These are phyloP conservation scores for Umbelopsis sp. DNA, from an alignment of 192 early-diverging fungal genomes.

Conservation along the genomic window DNA sequence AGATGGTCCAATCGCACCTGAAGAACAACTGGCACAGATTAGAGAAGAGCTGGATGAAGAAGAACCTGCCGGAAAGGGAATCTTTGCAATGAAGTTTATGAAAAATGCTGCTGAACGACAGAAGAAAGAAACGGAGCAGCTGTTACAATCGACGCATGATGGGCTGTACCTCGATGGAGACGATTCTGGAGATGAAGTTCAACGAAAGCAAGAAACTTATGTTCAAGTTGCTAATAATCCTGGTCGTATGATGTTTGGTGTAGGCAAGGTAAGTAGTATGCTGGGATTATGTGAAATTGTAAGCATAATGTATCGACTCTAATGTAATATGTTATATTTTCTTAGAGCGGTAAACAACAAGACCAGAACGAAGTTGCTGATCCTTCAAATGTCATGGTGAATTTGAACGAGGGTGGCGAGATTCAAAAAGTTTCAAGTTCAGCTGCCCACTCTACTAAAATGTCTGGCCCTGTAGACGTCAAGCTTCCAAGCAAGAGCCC, in stretches of 20 bases:
- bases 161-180: constrained; percentile 42
- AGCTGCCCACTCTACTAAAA: constrained; percentile 53
- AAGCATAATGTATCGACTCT: background rate
- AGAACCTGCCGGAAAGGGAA: constrained; percentile 65
- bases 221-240: constrained; percentile 47
- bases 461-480: constrained; percentile 58
- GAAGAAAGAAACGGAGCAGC: constrained; percentile 43
- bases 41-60: constrained; percentile 49
- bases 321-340: background rate
- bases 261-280: constrained; percentile 16
- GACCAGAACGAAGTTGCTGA: background rate
- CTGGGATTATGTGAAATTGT: background rate
- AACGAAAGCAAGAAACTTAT: constrained; percentile 25
- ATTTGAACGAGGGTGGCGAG: constrained; percentile 55
- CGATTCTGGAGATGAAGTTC: constrained; percentile 36
- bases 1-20: constrained; percentile 38
- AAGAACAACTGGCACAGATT: constrained; percentile 50
- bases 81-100: constrained; percentile 99
- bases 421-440: constrained; percentile 53
- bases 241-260: constrained; percentile 69
- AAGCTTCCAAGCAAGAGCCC: constrained; percentile 34
- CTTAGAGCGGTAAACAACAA: background rate
- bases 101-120: constrained; percentile 72
- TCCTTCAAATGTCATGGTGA: constrained; percentile 30
- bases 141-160: constrained; percentile 53